Conservation (phyloP, 2,329 filamentous ascomycete species). For the Scedosporium aurantiacum region DNA sequence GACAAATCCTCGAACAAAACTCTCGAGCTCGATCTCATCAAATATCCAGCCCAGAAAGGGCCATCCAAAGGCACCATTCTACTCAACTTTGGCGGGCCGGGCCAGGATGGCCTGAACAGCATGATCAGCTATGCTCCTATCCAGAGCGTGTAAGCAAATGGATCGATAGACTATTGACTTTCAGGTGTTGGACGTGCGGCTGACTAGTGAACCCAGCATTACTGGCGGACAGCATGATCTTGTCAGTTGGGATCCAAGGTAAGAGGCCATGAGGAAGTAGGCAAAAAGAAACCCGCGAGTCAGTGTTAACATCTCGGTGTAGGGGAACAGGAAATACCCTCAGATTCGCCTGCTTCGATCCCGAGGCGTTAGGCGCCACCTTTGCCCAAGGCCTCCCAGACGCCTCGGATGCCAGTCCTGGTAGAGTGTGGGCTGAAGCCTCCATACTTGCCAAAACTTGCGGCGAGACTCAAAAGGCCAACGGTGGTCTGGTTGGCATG, state of each 20-base stretch:
- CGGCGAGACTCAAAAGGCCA: conserved; percentile 11
- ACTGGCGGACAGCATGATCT: conserved; percentile 14
- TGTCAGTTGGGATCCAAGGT: conserved; percentile 14
- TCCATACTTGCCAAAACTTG: conserved; percentile 15
- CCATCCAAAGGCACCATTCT: conserved; percentile 25
- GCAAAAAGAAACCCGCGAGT: neutral
- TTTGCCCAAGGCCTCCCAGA: neutral
- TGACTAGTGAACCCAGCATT: conserved; percentile 4
- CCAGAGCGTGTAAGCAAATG: neutral
- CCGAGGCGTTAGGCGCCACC: neutral
- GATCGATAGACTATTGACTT: no score
- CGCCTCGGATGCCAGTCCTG: conserved; percentile 9
- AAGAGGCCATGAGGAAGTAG: neutral
- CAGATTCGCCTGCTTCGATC: conserved; percentile 13
- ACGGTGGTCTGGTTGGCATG: conserved; percentile 19
- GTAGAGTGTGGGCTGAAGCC: conserved; percentile 11
- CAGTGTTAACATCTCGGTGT: neutral
- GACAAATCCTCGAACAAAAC: conserved; percentile 14
- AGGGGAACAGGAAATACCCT: conserved; percentile 14
- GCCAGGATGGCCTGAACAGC: conserved; percentile 9
- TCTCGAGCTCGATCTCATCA: conserved; percentile 21
- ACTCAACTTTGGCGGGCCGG: conserved; percentile 28
- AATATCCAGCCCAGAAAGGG: conserved; percentile 17
- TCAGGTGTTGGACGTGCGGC: neutral
- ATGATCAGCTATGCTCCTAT: conserved; percentile 1